These are phyloP conservation scores for Aspergillus cejpii DNA, from an alignment of 2,329 filamentous ascomycete genomes.

Conservation along the genomic window DNA sequence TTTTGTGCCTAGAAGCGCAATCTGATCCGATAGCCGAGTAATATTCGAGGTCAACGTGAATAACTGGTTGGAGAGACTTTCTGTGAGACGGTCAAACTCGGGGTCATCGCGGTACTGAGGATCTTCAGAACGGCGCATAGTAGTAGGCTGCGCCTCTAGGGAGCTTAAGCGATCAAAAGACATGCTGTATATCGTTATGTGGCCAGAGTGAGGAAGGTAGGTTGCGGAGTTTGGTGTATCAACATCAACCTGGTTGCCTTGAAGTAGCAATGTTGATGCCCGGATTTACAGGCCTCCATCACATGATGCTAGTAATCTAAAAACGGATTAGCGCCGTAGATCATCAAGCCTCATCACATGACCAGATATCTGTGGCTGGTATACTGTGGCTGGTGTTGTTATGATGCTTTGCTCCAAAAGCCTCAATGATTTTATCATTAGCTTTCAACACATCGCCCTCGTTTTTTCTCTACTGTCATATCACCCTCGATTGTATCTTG, in stretches of 20 bases:
- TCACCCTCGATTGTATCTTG: neutral
- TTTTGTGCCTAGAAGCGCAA: slow-evolving; percentile 78
- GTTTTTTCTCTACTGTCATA: neutral
- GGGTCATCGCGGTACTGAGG: slow-evolving; percentile 82
- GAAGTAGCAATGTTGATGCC: slow-evolving; percentile 12
- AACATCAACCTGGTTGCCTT: slow-evolving; percentile 18
- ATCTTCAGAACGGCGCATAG: slow-evolving; percentile 61
- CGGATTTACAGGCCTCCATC: slow-evolving; percentile 23
- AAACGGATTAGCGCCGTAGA: slow-evolving; percentile 9
- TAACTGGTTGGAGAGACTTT: slow-evolving; percentile 76
- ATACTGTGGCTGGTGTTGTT: slow-evolving; percentile 29
- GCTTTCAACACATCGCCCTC: slow-evolving; percentile 3
- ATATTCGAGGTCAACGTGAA: slow-evolving; percentile 87
- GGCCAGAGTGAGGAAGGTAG: slow-evolving; percentile 5
- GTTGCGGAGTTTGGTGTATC: slow-evolving; percentile 10
- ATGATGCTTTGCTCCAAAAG: slow-evolving; percentile 31
- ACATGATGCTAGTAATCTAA: slow-evolving; percentile 24
- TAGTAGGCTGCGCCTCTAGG: slow-evolving; percentile 71
- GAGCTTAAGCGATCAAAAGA: slow-evolving; percentile 83
- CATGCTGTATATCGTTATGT: slow-evolving; percentile 49
- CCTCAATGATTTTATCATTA: slow-evolving; percentile 17
- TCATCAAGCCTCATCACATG: slow-evolving; percentile 21
- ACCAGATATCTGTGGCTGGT: slow-evolving; percentile 18
- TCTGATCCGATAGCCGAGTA: slow-evolving; percentile 73
- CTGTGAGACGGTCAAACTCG: slow-evolving; percentile 77